Evolutionary conservation across 495 filamentous ascomycete genomes (phyloP).

Genomic region (Penicillium verhagenii): DNA sequence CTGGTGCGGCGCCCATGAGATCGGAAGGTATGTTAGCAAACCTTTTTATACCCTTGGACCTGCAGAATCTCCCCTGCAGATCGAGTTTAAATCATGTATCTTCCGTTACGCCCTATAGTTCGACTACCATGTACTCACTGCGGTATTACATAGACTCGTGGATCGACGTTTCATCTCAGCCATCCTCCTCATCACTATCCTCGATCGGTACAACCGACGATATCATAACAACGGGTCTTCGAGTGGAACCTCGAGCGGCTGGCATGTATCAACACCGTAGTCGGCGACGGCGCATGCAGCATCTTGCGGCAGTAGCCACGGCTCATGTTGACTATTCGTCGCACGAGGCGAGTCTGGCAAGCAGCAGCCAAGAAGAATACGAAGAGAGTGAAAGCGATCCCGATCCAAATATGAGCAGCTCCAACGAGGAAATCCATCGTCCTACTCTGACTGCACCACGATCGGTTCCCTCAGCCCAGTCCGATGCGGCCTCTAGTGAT

Average conservation of each 20-base stretch:
- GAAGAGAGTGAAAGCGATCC: slow-evolving; percentile 84
- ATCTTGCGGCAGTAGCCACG: slow-evolving; percentile 43
- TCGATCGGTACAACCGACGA: slow-evolving; percentile 74
- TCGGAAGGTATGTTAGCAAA: slow-evolving; percentile 43
- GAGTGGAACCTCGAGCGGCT: slow-evolving; percentile 57
- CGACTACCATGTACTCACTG: slow-evolving; percentile 52
- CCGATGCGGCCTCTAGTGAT: slow-evolving; percentile 50
- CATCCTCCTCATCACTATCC: slow-evolving; percentile 88
- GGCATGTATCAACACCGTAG: slow-evolving; percentile 39
- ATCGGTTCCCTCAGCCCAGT: slow-evolving; percentile 25
- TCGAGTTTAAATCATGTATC: slow-evolving; percentile 19
- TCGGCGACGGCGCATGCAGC: slow-evolving; percentile 55
- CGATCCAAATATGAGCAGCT: slow-evolving; percentile 79
- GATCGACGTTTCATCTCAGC: slow-evolving; percentile 92
- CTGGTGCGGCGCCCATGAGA: slow-evolving; percentile 40
- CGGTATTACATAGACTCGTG: slow-evolving; percentile 78
- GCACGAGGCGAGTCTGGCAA: slow-evolving; percentile 33
- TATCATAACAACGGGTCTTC: slow-evolving; percentile 80
- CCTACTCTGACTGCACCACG: slow-evolving; percentile 20
- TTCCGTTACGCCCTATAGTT: neutral
- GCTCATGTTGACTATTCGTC: slow-evolving; percentile 51
- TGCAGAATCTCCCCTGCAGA: slow-evolving; percentile 10
- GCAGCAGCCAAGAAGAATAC: slow-evolving; percentile 88
- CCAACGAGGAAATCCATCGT: slow-evolving; percentile 67
- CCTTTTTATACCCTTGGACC: slow-evolving; percentile 16